Evolutionary conservation across 352 stramenopile genomes (phyloP), one percentile per base, ranked within the genome.

Genomic region (Salisapilia sapeloensis): DNA sequence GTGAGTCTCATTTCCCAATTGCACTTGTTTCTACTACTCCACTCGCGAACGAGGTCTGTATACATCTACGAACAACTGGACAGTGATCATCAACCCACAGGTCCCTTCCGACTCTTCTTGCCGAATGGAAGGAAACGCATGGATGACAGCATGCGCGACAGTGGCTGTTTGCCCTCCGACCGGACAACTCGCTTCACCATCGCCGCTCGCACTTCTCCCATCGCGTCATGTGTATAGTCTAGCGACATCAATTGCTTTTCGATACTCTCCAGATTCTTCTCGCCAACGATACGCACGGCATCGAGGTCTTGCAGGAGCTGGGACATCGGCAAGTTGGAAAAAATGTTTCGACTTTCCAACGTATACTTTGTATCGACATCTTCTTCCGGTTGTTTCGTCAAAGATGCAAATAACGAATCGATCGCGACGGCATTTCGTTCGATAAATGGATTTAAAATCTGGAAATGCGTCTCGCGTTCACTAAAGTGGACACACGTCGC

Each of bases 371-470:
- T 58, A 22, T 89, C 66, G 34, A 87, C 76, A 35, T 78, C 60
- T 32, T 59, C 50, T 13, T 53, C 48, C 3, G 67, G 72, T 4
- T 60, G 53, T 31, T 74, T 60, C 15, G 72, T 67, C 29, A 92
- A 48, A 10, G 72, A 62, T 24, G 57, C 56, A 34, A 87, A 92
- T 0, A 92, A 48, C n/a, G 63, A 50, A 38, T 86, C 60, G 34
- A 92, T 87, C 16, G 50, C 56, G 7, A 56, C 45, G 2, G 76
- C 79, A 29, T 92, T 92, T 15, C 60, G 59, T 32, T 84, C 65
- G 33, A 92, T 89, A 45, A 92, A 92, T 24, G 67, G 59, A 52
- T 92, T 92, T 27, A 92, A 50, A 18, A 87, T 64, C 76, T 71
- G 62, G 35, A 90, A 61, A 42, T 90, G 64, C 2, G 77, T 56